Percentiles rank a stretch among this genome's conserved stretches.
These are phyloP conservation scores for Elsinoe necatrix DNA, from an alignment of 2,329 filamentous ascomycete species.

Conservation along the genomic window DNA sequence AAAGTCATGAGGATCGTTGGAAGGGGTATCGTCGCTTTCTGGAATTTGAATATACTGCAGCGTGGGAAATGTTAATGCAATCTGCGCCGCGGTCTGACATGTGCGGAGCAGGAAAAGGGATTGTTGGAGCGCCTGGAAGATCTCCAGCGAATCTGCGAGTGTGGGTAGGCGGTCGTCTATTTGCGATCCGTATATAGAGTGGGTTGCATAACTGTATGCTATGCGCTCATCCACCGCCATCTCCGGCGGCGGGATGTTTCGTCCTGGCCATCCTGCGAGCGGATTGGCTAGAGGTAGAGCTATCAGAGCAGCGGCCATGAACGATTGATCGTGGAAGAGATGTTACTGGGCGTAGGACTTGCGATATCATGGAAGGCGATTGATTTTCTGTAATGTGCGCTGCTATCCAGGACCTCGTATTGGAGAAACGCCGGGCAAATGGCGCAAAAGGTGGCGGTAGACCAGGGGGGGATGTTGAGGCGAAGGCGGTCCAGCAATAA, in stretches of 20 bases:
- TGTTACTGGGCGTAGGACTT: background rate
- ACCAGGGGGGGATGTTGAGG: background rate
- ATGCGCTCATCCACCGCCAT: conserved; percentile 9
- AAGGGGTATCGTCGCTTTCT: background rate
- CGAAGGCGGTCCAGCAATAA: background rate
- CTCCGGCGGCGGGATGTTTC: conserved; percentile 1
- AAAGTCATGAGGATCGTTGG: conserved; percentile 1
- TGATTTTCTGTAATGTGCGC: conserved; percentile 1
- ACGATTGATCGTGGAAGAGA: conserved; percentile 1
- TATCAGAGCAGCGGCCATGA: conserved; percentile 12
- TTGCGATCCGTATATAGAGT: background rate
- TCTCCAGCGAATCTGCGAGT: conserved; percentile 5
- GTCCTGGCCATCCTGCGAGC: conserved; percentile 13
- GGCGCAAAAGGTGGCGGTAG: background rate
- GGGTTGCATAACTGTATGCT: background rate
- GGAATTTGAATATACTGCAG: background rate
- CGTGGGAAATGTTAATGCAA: background rate
- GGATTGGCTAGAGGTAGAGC: conserved; percentile 3
- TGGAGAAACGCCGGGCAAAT: conserved; percentile 2
- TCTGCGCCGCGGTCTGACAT: conserved; percentile 6
- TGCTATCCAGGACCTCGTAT: background rate
- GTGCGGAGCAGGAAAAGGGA: conserved; percentile 1
- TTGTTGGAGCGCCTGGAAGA: conserved; percentile 9
- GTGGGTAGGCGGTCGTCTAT: background rate
- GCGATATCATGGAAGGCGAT: conserved; percentile 14